These are phyloP conservation scores for Pleurotus ostreatus DNA, from an alignment of 768 basidiomycete genomes.

Conservation along the genomic window DNA sequence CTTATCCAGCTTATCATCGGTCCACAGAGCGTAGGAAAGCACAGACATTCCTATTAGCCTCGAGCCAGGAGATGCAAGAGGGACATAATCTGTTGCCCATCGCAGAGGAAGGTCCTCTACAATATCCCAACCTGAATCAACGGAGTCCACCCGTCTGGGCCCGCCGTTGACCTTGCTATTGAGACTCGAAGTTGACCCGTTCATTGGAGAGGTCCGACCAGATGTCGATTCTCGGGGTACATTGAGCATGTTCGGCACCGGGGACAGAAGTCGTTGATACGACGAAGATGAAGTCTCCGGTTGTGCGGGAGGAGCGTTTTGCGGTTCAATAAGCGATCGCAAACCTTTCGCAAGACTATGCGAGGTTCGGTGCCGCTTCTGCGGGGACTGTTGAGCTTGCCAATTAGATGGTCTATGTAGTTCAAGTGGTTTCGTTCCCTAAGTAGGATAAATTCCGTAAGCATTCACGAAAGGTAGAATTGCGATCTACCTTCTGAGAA, in stretches of 20 bases:
- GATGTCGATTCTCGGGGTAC: not conserved
- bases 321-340: conserved; percentile 42
- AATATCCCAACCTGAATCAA: conserved; percentile 65
- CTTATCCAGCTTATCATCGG: conserved; percentile 45
- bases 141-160: conserved; percentile 17
- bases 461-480: not conserved
- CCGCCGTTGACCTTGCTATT: not conserved
- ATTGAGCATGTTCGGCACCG: conserved; percentile 13
- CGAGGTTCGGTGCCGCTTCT: conserved; percentile 47
- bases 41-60: conserved; percentile 56
- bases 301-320: conserved; percentile 15
- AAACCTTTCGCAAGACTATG: conserved; percentile 55
- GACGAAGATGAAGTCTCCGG: conserved; percentile 20
- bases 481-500: conserved; percentile 52
- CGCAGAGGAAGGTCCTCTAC: conserved; percentile 70
- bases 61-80: conserved; percentile 66
- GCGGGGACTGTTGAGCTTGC: conserved; percentile 46
- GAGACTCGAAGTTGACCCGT: not conserved
- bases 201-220: not conserved
- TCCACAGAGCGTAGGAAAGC: conserved; percentile 66
- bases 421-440: conserved; percentile 63
- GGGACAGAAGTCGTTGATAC: conserved; percentile 30
- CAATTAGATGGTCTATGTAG: conserved; percentile 47
- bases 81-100: conserved; percentile 87
- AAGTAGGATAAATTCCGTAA: not conserved